Percentiles rank a stretch among this genome's conserved stretches.
Evolutionary conservation across 257 asterid species (phyloP).

Genomic region (Solanum clarkiae): DNA sequence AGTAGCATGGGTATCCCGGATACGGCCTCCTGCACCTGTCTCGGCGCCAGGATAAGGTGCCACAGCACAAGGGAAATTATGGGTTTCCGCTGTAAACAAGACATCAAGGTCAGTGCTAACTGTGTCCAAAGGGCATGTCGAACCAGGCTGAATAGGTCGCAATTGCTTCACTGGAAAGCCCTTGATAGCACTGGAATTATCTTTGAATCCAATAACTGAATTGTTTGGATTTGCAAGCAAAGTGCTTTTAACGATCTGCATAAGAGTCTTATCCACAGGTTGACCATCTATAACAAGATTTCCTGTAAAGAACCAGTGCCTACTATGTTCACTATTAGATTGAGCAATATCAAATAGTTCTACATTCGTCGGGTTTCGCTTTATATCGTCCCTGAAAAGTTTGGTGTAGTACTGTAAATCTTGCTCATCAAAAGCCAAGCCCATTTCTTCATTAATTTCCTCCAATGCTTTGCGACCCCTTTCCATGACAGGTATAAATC

Average conservation of each 20-base stretch:
- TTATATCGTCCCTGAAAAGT: slow-evolving; percentile 72
- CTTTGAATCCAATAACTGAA: slow-evolving; percentile 94
- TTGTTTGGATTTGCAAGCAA: slow-evolving; percentile 75
- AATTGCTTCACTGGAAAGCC: slow-evolving; percentile 66
- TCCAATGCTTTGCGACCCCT: slow-evolving; percentile 77
- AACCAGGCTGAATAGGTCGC: slow-evolving; percentile 67
- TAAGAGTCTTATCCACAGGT: slow-evolving; percentile 58
- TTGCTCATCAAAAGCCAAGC: slow-evolving; percentile 91
- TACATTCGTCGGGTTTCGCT: slow-evolving; percentile 81
- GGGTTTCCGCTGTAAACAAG: slow-evolving; percentile 93
- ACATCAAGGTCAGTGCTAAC: slow-evolving; percentile 44
- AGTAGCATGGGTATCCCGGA: slow-evolving; percentile 95
- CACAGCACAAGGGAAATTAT: slow-evolving; percentile 96
- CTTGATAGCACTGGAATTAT: slow-evolving; percentile 88
- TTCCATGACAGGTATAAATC: slow-evolving; percentile 81
- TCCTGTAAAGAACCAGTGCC: slow-evolving; percentile 95
- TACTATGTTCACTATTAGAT: slow-evolving; percentile 94
- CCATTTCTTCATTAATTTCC: slow-evolving; percentile 79
- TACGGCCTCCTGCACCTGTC: slow-evolving; percentile 98
- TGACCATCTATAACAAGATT: slow-evolving; percentile 73
- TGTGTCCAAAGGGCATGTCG: slow-evolving; percentile 46
- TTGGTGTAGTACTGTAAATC: slow-evolving; percentile 82
- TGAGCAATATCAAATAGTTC: slow-evolving; percentile 94
- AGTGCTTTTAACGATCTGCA: slow-evolving; percentile 88
- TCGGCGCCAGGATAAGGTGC: slow-evolving; percentile 99